These are phyloP conservation scores for Hygrophorus pudorinus DNA, from an alignment of 768 basidiomycete species.

Conservation along the genomic window DNA sequence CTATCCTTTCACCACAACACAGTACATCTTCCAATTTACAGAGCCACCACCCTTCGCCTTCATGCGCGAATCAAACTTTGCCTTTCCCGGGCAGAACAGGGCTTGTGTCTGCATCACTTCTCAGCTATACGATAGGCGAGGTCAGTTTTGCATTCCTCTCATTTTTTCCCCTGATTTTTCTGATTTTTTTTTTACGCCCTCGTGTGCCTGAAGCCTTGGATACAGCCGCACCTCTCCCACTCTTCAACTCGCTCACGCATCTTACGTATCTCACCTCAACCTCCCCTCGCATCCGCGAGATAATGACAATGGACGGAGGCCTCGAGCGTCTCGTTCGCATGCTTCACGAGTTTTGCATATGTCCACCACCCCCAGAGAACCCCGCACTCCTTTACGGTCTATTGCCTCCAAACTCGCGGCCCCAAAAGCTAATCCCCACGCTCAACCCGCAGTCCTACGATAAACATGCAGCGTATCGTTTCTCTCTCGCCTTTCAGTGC, in stretches of 20 bases:
- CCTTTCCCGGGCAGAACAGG: conserved; percentile 89
- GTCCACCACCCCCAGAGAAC: conserved; percentile 74
- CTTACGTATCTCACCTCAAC: conserved; percentile 95
- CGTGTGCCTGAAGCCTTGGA: conserved; percentile 32
- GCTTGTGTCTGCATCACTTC: conserved; percentile 92
- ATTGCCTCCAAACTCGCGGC: conserved; percentile 49
- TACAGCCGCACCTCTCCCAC: conserved; percentile 47
- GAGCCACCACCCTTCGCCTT: too few relatives aligned
- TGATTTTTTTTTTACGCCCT: conserved; percentile 6
- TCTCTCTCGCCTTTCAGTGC: conserved; percentile 91
- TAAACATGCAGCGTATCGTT: conserved; percentile 80
- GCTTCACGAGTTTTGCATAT: conserved; percentile 78
- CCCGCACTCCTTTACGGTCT: conserved; percentile 72
- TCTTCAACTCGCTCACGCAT: conserved; percentile 93
- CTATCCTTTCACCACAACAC: too few relatives aligned
- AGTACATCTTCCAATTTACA: too few relatives aligned
- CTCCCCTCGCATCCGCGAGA: conserved; percentile 95
- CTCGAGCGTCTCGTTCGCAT: conserved; percentile 92
- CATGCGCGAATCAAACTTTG: conserved; percentile 95
- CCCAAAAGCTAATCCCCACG: conserved; percentile 44
- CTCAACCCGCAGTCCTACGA: conserved; percentile 65
- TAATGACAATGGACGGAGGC: conserved; percentile 96
- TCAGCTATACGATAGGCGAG: conserved; percentile 89
- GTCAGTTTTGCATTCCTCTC: conserved; percentile 32
- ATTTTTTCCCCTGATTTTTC: conserved; percentile 7